Evolutionary conservation across 176 grass and related monocot genomes (phyloP), one percentile per base, ranked within the genome.

Genomic region (Avena atlantica): DNA sequence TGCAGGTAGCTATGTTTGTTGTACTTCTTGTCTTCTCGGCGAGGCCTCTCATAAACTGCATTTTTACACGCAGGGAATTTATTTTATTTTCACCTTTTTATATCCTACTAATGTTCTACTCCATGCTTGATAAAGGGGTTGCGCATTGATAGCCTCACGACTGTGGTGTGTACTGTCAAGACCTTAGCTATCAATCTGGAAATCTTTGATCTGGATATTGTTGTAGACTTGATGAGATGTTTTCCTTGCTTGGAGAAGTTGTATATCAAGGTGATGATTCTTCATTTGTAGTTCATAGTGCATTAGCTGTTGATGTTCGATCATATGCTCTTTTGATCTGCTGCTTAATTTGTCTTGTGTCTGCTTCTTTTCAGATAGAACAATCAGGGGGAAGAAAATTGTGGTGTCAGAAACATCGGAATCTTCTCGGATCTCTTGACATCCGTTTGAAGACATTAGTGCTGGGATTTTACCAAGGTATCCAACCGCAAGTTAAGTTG

Each of bases 361-460:
- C 0, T 3, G 23, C 8, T 21, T 63, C 61, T 55, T 70, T 70
- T 36, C 80, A 82, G 80, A 6, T 11, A 34, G 7, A 6, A 17
- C 0, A 20, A 12, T 53, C 16, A 13, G 6, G 2, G 4, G 49
- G 1, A 27, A 25, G 12, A 65, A 65, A 24, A 13, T 27, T 5
- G 23, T 12, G 24, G 62, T 2, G 11, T 12, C 6, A 2, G 8
- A 70, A 57, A 40, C 49, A 70, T 10, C 27, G 2, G 0, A 36
- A 8, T 9, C 27, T 70, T 40, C 6, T 56, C 10, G 12, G 12
- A 70, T 55, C 49, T 50, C 21, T 82, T 70, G 65, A 70, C 25
- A 82, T 82, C 29, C 65, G 27, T 82, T 50, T 82, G 25, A 82
- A 70, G 65, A 82, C 27, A 24, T 0, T 82, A 1, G 80, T 70